Evolutionary conservation across 2,329 filamentous ascomycete species (phyloP).

Genomic region (Pseudocercospora cruenta): DNA sequence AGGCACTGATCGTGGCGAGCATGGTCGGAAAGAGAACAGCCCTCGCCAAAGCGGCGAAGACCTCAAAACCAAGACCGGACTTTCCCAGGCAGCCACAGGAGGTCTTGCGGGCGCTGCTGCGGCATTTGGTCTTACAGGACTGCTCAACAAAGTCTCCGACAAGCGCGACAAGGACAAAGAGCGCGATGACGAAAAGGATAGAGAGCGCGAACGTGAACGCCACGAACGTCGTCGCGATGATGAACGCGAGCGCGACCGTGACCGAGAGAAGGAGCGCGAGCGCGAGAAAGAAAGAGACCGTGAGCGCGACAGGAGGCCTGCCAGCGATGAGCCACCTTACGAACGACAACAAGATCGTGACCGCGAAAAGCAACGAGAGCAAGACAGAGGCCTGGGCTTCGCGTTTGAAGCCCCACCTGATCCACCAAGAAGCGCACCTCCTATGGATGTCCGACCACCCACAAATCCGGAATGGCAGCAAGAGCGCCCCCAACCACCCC

Average conservation of each 20-base stretch:
- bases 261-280: slow-evolving; percentile 27
- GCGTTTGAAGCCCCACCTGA: slow-evolving; percentile 37
- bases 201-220: slow-evolving; percentile 27
- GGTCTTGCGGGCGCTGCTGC: slow-evolving; percentile 39
- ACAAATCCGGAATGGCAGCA: slow-evolving; percentile 22
- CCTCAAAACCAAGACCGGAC: slow-evolving; percentile 27
- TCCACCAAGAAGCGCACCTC: slow-evolving; percentile 27
- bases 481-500: neutral
- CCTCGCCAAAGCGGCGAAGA: slow-evolving; percentile 26
- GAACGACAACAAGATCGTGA: slow-evolving; percentile 35
- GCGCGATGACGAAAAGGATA: slow-evolving; percentile 24
- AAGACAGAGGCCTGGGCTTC: slow-evolving; percentile 38
- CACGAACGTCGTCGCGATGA: slow-evolving; percentile 19
- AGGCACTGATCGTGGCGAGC: slow-evolving; percentile 29
- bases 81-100: slow-evolving; percentile 36
- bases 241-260: slow-evolving; percentile 18
- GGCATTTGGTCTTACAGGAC: slow-evolving; percentile 34
- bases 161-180: slow-evolving; percentile 30
- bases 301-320: slow-evolving; percentile 23
- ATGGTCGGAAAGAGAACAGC: slow-evolving; percentile 33
- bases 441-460: slow-evolving; percentile 4
- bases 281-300: slow-evolving; percentile 26
- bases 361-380: slow-evolving; percentile 26
- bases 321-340: slow-evolving; percentile 31
- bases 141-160: slow-evolving; percentile 31